Percentiles rank a stretch among this genome's conserved stretches.
phyloP scores from a whole-genome alignment of 2,329 filamentous ascomycete species.

The Calonectria ilicicola region DNA sequence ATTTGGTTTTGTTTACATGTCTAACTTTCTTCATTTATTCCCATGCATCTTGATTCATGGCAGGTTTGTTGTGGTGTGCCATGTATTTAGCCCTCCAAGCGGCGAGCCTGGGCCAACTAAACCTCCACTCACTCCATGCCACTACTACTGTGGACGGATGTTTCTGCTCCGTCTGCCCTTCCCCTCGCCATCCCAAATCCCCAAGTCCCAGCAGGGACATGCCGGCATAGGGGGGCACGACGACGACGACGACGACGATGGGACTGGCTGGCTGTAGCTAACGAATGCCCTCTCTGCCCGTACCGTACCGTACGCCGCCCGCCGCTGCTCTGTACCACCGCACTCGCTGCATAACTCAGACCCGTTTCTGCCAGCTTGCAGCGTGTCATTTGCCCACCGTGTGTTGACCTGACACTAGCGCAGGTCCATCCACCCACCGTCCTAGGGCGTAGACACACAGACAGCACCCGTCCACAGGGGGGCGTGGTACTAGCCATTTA shows the following conservation, averaged over 20 bases:
- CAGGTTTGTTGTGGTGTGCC: too few relatives aligned
- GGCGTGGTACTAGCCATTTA: neutral
- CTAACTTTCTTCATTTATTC: too few relatives aligned
- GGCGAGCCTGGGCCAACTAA: neutral
- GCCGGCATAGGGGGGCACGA: conserved; percentile 19
- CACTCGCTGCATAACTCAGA: conserved; percentile 24
- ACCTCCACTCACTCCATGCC: conserved; percentile 1
- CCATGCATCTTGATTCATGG: too few relatives aligned
- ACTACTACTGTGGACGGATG: conserved; percentile 1
- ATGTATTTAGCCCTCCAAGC: too few relatives aligned
- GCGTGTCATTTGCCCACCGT: conserved; percentile 33
- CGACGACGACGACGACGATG: too few relatives aligned
- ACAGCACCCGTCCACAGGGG: neutral
- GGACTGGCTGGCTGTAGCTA: too few relatives aligned
- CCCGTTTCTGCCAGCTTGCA: conserved; percentile 29
- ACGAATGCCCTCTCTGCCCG: too few relatives aligned
- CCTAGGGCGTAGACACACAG: conserved; percentile 25
- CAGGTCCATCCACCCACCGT: conserved; percentile 43
- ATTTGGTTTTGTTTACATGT: too few relatives aligned
- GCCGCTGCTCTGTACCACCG: conserved; percentile 12
- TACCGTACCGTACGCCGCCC: too few relatives aligned
- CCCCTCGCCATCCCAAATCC: conserved; percentile 10
- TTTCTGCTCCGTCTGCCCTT: neutral
- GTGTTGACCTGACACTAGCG: conserved; percentile 40
- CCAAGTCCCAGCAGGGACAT: conserved; percentile 16